Base-by-base conservation (phyloP, 2,329 filamentous ascomycete genomes). In the Trichophyton benhamiae region DNA sequence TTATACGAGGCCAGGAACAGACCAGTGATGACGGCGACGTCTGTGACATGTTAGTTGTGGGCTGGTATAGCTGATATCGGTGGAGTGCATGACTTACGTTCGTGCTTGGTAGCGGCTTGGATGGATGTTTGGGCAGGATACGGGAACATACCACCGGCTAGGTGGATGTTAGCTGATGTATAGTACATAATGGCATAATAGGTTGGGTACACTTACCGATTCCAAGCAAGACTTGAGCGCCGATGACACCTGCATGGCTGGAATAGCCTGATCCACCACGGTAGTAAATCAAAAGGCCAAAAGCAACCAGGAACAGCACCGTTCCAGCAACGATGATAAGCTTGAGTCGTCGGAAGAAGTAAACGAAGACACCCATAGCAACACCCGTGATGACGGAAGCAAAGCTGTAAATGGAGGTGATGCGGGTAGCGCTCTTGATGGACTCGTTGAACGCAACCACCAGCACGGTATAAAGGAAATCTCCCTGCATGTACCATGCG, bases 381-480 rank as follows among this genome's bases (percentile, higher is more conserved):
- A 79, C 76, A 30, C 84, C 84, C 1, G 79, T 77, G 60, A 87
- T 75, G 62, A 85, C 82, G 22, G 82, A 84, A 58, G 73, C 66
- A 66, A 81, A 81, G 63, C 75, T 79, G 77, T 86, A 87, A 1
- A 87, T 76, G 0, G 81, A 82, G 0, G 76, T 74, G 63, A 87
- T 80, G 15, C 84, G 80, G 0, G 82, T 85, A 1, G 85, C 84
- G 7, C 75, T 75, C 58, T 74, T 75, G 65, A 82, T 70, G 58
- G 77, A 80, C 64, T 86, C 83, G 69, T 84, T 77, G 66, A 87
- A 87, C 41, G 78, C 79, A 17, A 87, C 81, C 9, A 80, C 69
- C 0, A 87, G 78, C 1, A 87, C 80, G 0, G 84, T 84, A 72
- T 80, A 87, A 2, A 87, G 77, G 69, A 81, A 87, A 67, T 86